These are phyloP conservation scores for Calonectria multiphialidica DNA, from an alignment of 2,329 filamentous ascomycete species.

Conservation along the genomic window DNA sequence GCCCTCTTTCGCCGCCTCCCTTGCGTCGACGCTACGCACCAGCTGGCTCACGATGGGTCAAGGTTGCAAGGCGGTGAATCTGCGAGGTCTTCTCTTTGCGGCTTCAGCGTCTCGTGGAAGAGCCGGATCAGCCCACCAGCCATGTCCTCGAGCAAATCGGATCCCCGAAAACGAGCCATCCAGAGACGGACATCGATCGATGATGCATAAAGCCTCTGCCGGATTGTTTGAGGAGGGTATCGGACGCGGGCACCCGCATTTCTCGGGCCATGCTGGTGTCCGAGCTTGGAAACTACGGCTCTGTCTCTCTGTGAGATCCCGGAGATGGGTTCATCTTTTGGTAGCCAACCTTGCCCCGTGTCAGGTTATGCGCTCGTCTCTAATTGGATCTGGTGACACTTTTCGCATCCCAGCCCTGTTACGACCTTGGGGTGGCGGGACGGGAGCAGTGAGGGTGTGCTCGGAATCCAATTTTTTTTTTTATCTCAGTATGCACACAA, in stretches of 20 bases:
- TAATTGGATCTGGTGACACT: conserved; percentile 28
- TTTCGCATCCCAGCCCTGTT: conserved; percentile 26
- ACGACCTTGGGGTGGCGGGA: conserved; percentile 39
- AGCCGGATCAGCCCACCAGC: conserved; percentile 1
- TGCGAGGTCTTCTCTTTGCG: conserved; percentile 22
- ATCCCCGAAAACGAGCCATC: conserved; percentile 15
- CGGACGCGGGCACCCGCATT: conserved; percentile 29
- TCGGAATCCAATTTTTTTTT: background rate
- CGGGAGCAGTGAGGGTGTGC: conserved; percentile 37
- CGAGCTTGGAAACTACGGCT: conserved; percentile 33
- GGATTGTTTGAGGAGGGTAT: conserved; percentile 27
- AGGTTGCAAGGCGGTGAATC: conserved; percentile 42
- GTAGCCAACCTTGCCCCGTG: conserved; percentile 31
- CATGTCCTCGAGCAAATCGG: conserved; percentile 19
- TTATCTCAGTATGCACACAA: background rate
- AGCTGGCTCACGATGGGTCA: conserved; percentile 3
- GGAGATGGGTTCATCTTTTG: conserved; percentile 37
- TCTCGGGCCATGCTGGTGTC: conserved; percentile 38
- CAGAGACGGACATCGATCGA: conserved; percentile 10
- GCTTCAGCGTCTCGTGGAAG: background rate
- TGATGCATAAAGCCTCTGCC: conserved; percentile 29
- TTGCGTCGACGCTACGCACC: conserved; percentile 36
- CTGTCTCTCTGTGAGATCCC: conserved; percentile 35
- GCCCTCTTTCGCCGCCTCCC: conserved; percentile 29
- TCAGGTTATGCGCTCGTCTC: conserved; percentile 25